These are phyloP conservation scores for Chamaecyparis obtusa DNA, from an alignment of 75 land plant species.

Conservation along the genomic window DNA sequence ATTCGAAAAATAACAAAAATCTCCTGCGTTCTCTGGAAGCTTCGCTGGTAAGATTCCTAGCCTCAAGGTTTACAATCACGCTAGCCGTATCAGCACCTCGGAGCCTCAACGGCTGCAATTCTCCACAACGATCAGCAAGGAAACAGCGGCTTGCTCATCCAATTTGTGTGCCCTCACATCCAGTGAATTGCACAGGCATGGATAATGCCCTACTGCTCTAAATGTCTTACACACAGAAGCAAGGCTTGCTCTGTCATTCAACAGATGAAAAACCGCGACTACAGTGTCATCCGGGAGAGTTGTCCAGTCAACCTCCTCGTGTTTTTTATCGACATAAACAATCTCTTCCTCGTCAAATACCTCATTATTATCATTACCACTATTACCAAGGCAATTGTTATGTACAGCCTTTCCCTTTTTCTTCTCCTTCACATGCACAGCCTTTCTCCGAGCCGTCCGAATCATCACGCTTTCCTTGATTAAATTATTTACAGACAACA, in stretches of 20 bases:
- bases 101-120: slow-evolving; percentile 66
- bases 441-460: slow-evolving; percentile 38
- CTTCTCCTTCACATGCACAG: slow-evolving; percentile 17
- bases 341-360: slow-evolving; percentile 11
- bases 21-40: no score
- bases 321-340: slow-evolving; percentile 4
- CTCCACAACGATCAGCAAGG: slow-evolving; percentile 62
- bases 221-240: slow-evolving; percentile 84
- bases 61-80: slow-evolving; percentile 55
- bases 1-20: no score
- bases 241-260: slow-evolving; percentile 82
- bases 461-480: slow-evolving; percentile 23
- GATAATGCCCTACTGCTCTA: slow-evolving; percentile 50
- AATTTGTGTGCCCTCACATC: slow-evolving; percentile 81
- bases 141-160: slow-evolving; percentile 42
- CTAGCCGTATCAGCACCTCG: slow-evolving; percentile 69
- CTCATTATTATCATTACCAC: slow-evolving; percentile 1
- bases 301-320: slow-evolving; percentile 66
- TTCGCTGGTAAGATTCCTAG: slow-evolving; percentile 43
- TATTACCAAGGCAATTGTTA: neutral
- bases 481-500: neutral
- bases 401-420: slow-evolving; percentile 15
- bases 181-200: slow-evolving; percentile 69
- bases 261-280: slow-evolving; percentile 59
- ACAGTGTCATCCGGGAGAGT: slow-evolving; percentile 88